Conservation (phyloP, 2,329 filamentous ascomycete species). For the Xylariaceae sp. region DNA sequence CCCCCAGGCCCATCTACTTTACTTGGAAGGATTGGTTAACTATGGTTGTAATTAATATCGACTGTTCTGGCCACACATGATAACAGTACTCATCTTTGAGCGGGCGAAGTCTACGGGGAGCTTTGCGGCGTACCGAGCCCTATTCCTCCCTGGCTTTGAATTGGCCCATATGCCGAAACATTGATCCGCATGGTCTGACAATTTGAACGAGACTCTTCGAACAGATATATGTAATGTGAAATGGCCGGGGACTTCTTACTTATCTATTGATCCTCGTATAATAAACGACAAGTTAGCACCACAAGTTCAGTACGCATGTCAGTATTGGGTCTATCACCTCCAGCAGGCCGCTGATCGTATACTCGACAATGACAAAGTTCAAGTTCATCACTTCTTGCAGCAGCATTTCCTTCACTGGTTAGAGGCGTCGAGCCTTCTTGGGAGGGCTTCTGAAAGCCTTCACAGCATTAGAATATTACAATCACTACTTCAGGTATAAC, state of each 20-base stretch:
- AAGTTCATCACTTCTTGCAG: slow-evolving; percentile 12
- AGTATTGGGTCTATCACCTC: slow-evolving; percentile 21
- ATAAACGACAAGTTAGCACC: slow-evolving; percentile 12
- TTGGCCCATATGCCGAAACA: too few species aligned
- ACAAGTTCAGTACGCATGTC: slow-evolving; percentile 26
- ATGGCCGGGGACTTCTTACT: slow-evolving; percentile 15
- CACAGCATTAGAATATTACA: slow-evolving; percentile 20
- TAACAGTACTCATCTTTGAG: too few species aligned
- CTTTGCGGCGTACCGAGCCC: too few species aligned
- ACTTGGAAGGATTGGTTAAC: too few species aligned
- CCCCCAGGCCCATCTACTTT: too few species aligned
- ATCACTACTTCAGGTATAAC: slow-evolving; percentile 22
- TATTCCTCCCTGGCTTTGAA: too few species aligned
- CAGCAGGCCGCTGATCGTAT: slow-evolving; percentile 2
- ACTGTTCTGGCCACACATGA: too few species aligned
- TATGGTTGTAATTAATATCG: too few species aligned
- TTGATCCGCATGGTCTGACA: too few species aligned
- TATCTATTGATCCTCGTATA: slow-evolving; percentile 1
- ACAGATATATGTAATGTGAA: slow-evolving; percentile 12
- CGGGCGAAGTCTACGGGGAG: too few species aligned
- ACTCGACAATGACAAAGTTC: background rate
- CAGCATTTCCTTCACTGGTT: slow-evolving; percentile 23
- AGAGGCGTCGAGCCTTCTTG: slow-evolving; percentile 13
- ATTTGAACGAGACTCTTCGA: slow-evolving; percentile 8
- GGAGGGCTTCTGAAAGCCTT: slow-evolving; percentile 25